phyloP scores from a whole-genome alignment of 495 filamentous ascomycete species.

The Paragyromitra xinjiangensis region DNA sequence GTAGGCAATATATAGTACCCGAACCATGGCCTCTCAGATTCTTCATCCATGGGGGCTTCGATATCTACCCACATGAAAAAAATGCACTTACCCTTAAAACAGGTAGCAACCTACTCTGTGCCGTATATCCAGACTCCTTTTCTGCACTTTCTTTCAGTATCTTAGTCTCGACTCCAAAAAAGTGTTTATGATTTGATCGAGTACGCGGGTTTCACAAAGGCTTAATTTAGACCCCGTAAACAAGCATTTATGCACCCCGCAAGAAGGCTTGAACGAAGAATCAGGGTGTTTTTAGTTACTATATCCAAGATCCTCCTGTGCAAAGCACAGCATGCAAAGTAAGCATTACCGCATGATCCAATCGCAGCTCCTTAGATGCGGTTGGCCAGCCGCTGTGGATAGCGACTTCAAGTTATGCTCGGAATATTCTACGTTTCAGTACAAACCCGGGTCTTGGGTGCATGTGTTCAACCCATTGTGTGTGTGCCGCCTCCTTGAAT shows the following conservation, averaged over 20 bases:
- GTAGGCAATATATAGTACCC: background rate
- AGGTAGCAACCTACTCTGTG: background rate
- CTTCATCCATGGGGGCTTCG: background rate
- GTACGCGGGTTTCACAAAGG: background rate
- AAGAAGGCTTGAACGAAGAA: background rate
- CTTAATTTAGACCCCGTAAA: conserved; percentile 1
- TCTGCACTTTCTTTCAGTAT: background rate
- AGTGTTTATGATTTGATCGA: background rate
- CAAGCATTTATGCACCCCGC: conserved; percentile 3
- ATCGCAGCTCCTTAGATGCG: background rate
- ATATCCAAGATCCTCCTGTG: background rate
- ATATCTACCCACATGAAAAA: background rate
- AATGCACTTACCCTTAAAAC: background rate
- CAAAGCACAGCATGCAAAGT: background rate
- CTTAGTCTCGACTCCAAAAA: background rate
- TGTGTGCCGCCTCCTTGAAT: background rate
- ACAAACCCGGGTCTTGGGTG: background rate
- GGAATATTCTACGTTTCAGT: conserved; percentile 12
- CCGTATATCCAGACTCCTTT: background rate
- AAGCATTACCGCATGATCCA: conserved; percentile 10
- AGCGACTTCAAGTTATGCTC: background rate
- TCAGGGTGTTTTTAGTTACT: background rate
- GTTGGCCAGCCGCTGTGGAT: background rate
- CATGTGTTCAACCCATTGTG: background rate
- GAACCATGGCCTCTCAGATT: background rate